Percentiles rank a stretch among this genome's conserved stretches.
These are phyloP conservation scores for Cadophora luteo-olivacea DNA, from an alignment of 2,329 filamentous ascomycete genomes.

Conservation along the genomic window DNA sequence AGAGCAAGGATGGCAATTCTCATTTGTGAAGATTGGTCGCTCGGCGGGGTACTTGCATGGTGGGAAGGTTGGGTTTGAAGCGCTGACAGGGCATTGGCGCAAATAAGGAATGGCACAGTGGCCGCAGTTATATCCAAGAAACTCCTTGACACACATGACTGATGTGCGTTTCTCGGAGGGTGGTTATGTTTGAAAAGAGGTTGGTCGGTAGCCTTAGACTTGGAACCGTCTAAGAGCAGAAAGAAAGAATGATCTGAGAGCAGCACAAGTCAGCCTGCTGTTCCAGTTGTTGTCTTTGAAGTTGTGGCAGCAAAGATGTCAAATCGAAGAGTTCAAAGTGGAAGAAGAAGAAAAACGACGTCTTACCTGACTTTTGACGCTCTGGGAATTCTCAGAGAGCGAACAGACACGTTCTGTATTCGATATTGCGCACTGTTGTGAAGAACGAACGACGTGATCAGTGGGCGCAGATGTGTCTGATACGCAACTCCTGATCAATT, in stretches of 20 bases:
- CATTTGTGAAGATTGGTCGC: conserved; percentile 34
- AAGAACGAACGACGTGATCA: neutral
- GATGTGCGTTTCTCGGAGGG: neutral
- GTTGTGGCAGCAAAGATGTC: no score
- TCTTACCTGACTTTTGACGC: neutral
- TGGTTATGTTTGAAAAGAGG: conserved; percentile 3
- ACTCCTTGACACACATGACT: conserved; percentile 56
- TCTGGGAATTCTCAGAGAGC: neutral
- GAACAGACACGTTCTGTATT: neutral
- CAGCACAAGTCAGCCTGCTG: neutral
- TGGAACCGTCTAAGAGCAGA: conserved; percentile 4
- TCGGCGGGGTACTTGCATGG: conserved; percentile 40
- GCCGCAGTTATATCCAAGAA: conserved; percentile 54
- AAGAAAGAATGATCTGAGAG: neutral
- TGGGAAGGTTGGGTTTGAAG: conserved; percentile 38
- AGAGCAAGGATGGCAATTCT: conserved; percentile 41
- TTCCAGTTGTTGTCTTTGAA: no score
- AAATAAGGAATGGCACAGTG: conserved; percentile 51
- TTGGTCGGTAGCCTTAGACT: neutral
- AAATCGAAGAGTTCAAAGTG: neutral
- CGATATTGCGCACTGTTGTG: neutral
- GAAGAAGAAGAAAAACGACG: neutral
- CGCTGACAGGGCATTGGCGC: conserved; percentile 49
- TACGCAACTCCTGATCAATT: neutral
- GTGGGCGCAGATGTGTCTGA: no score